These are phyloP conservation scores for Mytilinidion resinicola DNA, from an alignment of 495 filamentous ascomycete genomes.

Conservation along the genomic window DNA sequence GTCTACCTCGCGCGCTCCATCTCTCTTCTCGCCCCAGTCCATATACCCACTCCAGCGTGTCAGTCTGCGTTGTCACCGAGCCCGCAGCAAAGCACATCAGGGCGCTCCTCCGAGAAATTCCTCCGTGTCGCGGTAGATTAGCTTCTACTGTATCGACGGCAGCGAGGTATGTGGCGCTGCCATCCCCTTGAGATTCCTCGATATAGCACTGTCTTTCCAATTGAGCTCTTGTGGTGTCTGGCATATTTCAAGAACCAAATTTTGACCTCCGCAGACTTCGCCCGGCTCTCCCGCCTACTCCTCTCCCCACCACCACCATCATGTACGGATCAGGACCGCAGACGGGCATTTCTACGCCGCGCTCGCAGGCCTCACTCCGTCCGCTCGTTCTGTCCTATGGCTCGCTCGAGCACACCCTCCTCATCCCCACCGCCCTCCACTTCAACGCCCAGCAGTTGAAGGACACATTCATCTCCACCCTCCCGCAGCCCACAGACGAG, in stretches of 20 bases:
- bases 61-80: conserved; percentile 1
- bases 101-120: conserved; percentile 18
- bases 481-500: conserved; percentile 90
- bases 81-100: conserved; percentile 10
- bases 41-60: background rate
- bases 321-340: conserved; percentile 92
- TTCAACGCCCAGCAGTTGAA: conserved; percentile 92
- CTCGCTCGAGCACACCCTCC: conserved; percentile 88
- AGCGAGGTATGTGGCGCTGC: conserved; percentile 2
- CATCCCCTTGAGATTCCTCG: no score
- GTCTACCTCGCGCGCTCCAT: background rate
- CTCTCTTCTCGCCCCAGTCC: background rate
- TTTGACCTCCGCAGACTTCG: conserved; percentile 16
- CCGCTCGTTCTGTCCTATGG: conserved; percentile 86
- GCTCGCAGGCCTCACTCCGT: conserved; percentile 78
- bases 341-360: conserved; percentile 91
- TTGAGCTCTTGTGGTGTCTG: no score
- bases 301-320: conserved; percentile 31
- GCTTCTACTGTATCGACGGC: conserved; percentile 15
- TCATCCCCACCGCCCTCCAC: conserved; percentile 88
- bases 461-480: conserved; percentile 72
- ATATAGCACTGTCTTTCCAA: background rate
- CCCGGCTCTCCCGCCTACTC: conserved; percentile 28
- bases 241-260: no score
- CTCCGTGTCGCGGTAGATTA: conserved; percentile 22